Conservation (phyloP, 1,139 yeast species). For the Taphrina wiesneri region DNA sequence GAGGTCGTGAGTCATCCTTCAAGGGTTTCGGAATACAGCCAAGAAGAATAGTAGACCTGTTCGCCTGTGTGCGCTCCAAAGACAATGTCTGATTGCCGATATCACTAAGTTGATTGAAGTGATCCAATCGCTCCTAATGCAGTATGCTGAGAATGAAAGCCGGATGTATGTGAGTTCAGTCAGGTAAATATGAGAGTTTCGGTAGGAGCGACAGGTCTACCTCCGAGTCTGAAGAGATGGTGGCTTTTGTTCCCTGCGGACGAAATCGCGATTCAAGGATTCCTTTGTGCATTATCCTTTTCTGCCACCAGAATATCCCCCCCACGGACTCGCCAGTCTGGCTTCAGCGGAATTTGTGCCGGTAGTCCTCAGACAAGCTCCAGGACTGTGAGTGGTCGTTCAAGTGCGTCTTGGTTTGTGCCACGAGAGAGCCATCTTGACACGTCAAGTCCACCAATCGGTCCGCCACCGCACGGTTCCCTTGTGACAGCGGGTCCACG, state of each 20-base stretch:
- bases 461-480: background rate
- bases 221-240: background rate
- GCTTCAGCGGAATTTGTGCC: too few relatives aligned
- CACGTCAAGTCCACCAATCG: too few relatives aligned
- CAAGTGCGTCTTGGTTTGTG: too few relatives aligned
- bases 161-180: too few relatives aligned
- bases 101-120: background rate
- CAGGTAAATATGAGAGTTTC: background rate
- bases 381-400: too few relatives aligned
- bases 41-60: background rate
- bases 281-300: constrained; percentile 3
- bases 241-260: background rate
- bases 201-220: background rate
- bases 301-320: background rate
- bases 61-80: too few relatives aligned
- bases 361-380: too few relatives aligned
- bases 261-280: background rate
- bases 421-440: too few relatives aligned
- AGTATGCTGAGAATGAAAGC: background rate
- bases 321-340: background rate
- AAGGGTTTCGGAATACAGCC: background rate
- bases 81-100: background rate
- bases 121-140: too few relatives aligned
- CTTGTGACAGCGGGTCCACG: background rate
- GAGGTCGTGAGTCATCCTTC: background rate